phyloP scores from a whole-genome alignment of 2,329 filamentous ascomycete genomes.

The Pezicula neosporulosa region DNA sequence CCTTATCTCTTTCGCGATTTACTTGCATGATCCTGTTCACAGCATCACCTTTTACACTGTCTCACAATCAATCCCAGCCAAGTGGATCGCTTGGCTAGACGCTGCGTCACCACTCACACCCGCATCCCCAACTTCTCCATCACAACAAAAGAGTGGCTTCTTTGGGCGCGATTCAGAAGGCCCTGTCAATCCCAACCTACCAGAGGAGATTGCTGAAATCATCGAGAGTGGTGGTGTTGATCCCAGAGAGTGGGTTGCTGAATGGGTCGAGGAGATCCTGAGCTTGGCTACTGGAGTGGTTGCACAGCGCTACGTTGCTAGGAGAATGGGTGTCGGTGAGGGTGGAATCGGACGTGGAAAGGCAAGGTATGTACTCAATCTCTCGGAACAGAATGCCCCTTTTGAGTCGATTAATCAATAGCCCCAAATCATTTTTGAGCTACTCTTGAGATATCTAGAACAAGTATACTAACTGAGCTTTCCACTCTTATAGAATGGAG shows the following conservation, averaged over 20 bases:
- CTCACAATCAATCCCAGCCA: slow-evolving; percentile 77
- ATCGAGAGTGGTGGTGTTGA: slow-evolving; percentile 75
- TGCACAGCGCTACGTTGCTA: slow-evolving; percentile 91
- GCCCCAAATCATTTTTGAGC: too few species aligned
- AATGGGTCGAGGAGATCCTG: slow-evolving; percentile 92
- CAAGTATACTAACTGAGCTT: too few species aligned
- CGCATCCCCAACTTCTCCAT: slow-evolving; percentile 28
- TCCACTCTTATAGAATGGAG: slow-evolving; percentile 38
- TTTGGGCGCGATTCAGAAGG: slow-evolving; percentile 44
- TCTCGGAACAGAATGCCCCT: too few species aligned
- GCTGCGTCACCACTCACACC: slow-evolving; percentile 58
- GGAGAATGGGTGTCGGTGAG: slow-evolving; percentile 93
- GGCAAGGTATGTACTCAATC: slow-evolving; percentile 29
- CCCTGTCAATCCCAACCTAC: slow-evolving; percentile 47
- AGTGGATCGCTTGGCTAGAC: slow-evolving; percentile 92
- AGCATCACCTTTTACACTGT: slow-evolving; percentile 81
- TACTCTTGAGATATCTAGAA: too few species aligned
- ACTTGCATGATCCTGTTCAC: slow-evolving; percentile 85
- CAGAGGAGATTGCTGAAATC: slow-evolving; percentile 84
- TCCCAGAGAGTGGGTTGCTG: slow-evolving; percentile 92
- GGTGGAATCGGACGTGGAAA: slow-evolving; percentile 61
- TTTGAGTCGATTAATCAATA: too few species aligned
- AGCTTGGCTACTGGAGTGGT: slow-evolving; percentile 77
- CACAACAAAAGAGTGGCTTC: slow-evolving; percentile 22
- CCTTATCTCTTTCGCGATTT: slow-evolving; percentile 70